Evolutionary conservation across 2,329 filamentous ascomycete genomes (phyloP).

Genomic region (Penicillium sp.): DNA sequence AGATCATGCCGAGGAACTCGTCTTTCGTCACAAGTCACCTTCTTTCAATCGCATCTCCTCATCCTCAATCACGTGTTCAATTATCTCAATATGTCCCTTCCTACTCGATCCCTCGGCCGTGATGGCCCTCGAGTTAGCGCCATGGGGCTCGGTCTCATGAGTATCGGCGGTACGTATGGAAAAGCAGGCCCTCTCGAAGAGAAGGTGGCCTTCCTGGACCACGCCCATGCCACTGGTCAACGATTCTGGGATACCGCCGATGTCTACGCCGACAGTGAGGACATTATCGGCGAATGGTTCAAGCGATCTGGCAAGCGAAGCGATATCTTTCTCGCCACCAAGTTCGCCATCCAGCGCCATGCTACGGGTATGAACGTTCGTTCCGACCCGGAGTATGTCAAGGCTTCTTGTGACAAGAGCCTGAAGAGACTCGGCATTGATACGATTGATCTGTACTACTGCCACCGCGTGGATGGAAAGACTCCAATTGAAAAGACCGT

Average conservation of each 20-base stretch:
- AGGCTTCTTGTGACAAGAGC: constrained; percentile 35
- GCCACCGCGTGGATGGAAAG: constrained; percentile 44
- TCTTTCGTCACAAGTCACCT: neutral
- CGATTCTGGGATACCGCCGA: constrained; percentile 37
- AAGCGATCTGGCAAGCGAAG: constrained; percentile 37
- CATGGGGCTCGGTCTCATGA: constrained; percentile 27
- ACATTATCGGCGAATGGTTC: constrained; percentile 41
- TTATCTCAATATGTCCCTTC: constrained; percentile 7
- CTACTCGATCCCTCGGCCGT: constrained; percentile 15
- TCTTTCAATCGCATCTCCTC: neutral
- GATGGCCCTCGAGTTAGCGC: constrained; percentile 22
- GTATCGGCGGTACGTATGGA: constrained; percentile 22
- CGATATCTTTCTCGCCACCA: constrained; percentile 44
- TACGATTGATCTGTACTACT: constrained; percentile 46
- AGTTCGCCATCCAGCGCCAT: constrained; percentile 32
- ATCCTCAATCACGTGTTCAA: neutral
- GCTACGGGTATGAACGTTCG: constrained; percentile 21
- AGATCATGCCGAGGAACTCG: neutral
- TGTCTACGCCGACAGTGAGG: constrained; percentile 32
- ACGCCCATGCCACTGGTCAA: constrained; percentile 31
- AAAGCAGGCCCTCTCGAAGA: constrained; percentile 13
- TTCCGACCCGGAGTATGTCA: constrained; percentile 39
- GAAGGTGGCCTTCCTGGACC: constrained; percentile 26
- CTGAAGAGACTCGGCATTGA: constrained; percentile 38
- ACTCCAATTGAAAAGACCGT: constrained; percentile 48